phyloP scores from a whole-genome alignment of 2,329 filamentous ascomycete species.

The Mollisia scopiformis region DNA sequence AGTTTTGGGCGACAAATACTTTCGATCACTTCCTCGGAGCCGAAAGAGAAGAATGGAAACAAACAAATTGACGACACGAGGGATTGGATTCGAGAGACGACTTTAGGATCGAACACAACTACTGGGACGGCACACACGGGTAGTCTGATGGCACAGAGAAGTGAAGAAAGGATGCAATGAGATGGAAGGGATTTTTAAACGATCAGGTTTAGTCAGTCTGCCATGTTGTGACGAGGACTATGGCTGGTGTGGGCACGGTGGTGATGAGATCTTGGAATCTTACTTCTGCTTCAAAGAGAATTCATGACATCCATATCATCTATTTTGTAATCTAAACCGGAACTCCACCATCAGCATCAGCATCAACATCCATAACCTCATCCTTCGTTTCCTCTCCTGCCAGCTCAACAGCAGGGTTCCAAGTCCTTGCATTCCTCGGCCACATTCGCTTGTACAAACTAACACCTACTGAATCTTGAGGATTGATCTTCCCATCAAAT shows the following conservation, averaged over 20 bases:
- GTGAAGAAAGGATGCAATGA: too few relatives aligned
- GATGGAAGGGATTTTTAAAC: too few relatives aligned
- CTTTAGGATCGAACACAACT: too few relatives aligned
- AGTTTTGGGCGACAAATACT: too few relatives aligned
- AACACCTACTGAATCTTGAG: constrained; percentile 90
- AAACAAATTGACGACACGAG: too few relatives aligned
- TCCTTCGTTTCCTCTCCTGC: constrained; percentile 13
- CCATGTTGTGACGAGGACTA: constrained; percentile 23
- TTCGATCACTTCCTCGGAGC: too few relatives aligned
- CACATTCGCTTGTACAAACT: constrained; percentile 86
- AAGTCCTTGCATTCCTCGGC: constrained; percentile 66
- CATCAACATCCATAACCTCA: constrained; percentile 23
- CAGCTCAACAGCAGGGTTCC: constrained; percentile 26
- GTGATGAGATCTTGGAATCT: constrained; percentile 12
- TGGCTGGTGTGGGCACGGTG: constrained; percentile 21
- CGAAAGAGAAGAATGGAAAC: too few relatives aligned
- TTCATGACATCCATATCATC: not conserved
- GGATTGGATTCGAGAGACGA: too few relatives aligned
- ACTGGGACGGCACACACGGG: too few relatives aligned
- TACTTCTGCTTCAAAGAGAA: not conserved
- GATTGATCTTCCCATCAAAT: constrained; percentile 95
- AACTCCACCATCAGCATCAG: constrained; percentile 12
- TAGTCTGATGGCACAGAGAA: too few relatives aligned
- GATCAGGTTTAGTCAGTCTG: too few relatives aligned
- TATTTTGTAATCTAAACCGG: not conserved